Percentiles rank a stretch among this genome's conserved stretches.
Conservation (phyloP, 495 filamentous ascomycete species). For the Paragyromitra xinjiangensis region DNA sequence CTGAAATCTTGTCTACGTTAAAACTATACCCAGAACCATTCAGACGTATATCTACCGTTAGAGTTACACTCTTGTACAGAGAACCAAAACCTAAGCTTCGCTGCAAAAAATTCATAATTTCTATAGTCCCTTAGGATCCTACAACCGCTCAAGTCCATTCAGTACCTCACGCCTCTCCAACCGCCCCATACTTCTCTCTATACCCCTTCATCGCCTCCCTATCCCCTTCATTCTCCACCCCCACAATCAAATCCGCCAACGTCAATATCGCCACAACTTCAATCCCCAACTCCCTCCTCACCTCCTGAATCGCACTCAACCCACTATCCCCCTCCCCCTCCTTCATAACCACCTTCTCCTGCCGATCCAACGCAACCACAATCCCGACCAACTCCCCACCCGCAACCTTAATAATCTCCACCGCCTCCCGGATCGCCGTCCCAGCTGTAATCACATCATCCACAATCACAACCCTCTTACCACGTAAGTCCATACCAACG, state of each 20-base stretch:
- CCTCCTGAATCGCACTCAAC: constrained; percentile 78
- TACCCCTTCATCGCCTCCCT: constrained; percentile 80
- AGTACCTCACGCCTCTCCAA: constrained; percentile 13
- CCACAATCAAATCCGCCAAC: constrained; percentile 82
- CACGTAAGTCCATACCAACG: constrained; percentile 82
- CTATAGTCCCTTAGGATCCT: no score
- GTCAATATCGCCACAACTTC: constrained; percentile 68
- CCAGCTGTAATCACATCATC: constrained; percentile 97
- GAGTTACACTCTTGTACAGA: no score
- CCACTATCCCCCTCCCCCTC: constrained; percentile 64
- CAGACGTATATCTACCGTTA: no score
- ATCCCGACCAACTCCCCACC: constrained; percentile 86
- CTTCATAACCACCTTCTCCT: constrained; percentile 71
- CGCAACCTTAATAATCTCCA: constrained; percentile 79
- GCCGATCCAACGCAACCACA: constrained; percentile 84
- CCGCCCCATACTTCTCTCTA: constrained; percentile 69
- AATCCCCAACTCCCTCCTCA: constrained; percentile 72
- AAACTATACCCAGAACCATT: no score
- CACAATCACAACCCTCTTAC: constrained; percentile 85
- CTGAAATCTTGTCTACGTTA: no score
- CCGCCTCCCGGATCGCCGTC: constrained; percentile 89
- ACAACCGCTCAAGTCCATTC: no score
- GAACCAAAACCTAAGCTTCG: no score
- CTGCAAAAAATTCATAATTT: no score
- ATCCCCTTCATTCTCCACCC: constrained; percentile 68